Base-by-base conservation (phyloP, 208 protist genomes). In the Trypanosoma caninum region DNA sequence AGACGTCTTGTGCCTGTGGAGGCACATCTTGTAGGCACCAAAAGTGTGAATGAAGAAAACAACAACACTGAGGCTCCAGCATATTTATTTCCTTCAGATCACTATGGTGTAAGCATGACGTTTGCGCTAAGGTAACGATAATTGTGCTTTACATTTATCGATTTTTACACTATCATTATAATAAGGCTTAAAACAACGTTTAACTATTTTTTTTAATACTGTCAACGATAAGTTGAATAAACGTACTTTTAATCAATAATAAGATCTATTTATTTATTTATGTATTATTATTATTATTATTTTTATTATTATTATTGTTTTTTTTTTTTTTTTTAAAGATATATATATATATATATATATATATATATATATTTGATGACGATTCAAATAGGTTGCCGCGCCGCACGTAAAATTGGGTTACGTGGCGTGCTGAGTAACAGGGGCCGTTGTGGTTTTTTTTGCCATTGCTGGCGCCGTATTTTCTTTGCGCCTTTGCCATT, bases 41-140 rank as follows among this genome's bases (percentile, higher is more conserved):
- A 65, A 27, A 94, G 84, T 65, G 87, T 96, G 8, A 93, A 93
- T 52, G 74, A 66, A n/a, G 90, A 91, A 55, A 89, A 92, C 56
- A 69, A 64, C 28, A 90, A 89, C 57, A 71, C 50, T 0, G 76
- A 84, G 22, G 84, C 85, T 0, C 90, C 90, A 0, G 84, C 60
- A 7, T 96, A 96, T 61, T 77, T 96, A 35, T 94, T 93, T 54
- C 90, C 90, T 0, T 94, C 87, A 0, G 90, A 96, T 54, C 90
- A 96, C 74, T 96, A 93, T 64, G 90, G 90, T 28, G 87, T 96
- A 20, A 78, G 75, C 53, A 83, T 89, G 63, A 80, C 69, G 16
- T 94, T 94, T 55, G 34, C 65, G 10, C 20, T 66, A 38, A 61
- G 47, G 46, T 37, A 45, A 40, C 9, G 11, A 42, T 66, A 53